Percentiles rank a stretch among this genome's conserved stretches.
Conservation (phyloP, 768 basidiomycete species). For the Kwoniella newhampshirensis region DNA sequence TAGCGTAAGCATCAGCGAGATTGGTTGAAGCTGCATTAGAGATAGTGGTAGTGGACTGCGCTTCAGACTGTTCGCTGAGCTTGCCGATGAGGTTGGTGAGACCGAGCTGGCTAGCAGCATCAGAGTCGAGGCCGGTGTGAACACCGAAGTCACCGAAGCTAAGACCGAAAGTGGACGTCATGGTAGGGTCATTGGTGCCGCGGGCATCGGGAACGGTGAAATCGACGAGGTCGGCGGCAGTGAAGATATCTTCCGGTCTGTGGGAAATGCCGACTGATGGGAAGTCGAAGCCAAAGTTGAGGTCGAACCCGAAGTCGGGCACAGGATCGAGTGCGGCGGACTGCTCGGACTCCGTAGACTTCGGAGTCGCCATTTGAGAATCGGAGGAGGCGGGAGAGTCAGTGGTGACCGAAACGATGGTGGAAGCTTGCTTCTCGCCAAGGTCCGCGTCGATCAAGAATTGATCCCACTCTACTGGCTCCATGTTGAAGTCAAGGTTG, state of each 20-base stretch:
- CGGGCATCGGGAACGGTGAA: constrained; percentile 13
- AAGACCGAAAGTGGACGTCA: constrained; percentile 35
- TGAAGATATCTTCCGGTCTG: constrained; percentile 14
- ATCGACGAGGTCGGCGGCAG: neutral
- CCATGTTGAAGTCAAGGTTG: constrained; percentile 26
- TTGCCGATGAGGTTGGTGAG: constrained; percentile 26
- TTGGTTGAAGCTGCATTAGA: neutral
- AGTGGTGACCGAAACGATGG: neutral
- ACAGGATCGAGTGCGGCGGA: constrained; percentile 34
- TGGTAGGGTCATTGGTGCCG: constrained; percentile 32
- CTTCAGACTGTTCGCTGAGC: neutral
- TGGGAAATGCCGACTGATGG: constrained; percentile 25
- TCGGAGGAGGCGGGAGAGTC: constrained; percentile 15
- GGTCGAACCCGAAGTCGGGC: constrained; percentile 25
- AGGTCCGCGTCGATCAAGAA: constrained; percentile 28
- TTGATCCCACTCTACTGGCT: constrained; percentile 31
- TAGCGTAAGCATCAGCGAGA: constrained; percentile 17
- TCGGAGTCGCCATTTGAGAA: constrained; percentile 24
- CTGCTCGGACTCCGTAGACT: constrained; percentile 40
- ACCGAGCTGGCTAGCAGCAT: constrained; percentile 30
- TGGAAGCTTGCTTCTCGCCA: constrained; percentile 6
- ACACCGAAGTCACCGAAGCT: constrained; percentile 31
- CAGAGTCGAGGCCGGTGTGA: constrained; percentile 25
- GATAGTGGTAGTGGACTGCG: neutral
- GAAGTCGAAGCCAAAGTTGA: constrained; percentile 26